Conservation (phyloP, 495 filamentous ascomycete genomes). For the Penicillium argentinense region DNA sequence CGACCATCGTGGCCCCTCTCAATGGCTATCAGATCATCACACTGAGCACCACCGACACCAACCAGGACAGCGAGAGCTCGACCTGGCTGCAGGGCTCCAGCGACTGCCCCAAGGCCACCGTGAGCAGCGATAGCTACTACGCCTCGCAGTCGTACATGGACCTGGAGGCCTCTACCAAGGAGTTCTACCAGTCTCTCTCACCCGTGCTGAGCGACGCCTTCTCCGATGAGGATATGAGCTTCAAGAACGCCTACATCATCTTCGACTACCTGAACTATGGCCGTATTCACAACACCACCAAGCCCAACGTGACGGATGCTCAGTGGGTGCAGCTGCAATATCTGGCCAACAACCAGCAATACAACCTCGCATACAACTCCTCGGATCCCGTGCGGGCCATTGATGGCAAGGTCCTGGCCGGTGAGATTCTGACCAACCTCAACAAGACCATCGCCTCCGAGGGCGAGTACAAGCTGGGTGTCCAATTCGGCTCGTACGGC, state of each 20-base stretch:
- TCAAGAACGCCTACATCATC: conserved; percentile 71
- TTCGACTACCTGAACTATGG: conserved; percentile 58
- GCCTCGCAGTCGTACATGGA: conserved; percentile 56
- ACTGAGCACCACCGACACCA: conserved; percentile 38
- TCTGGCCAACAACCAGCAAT: conserved; percentile 53
- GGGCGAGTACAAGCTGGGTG: conserved; percentile 34
- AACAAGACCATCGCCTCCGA: conserved; percentile 41
- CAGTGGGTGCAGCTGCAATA: conserved; percentile 39
- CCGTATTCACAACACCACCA: conserved; percentile 50
- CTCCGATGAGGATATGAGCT: conserved; percentile 50
- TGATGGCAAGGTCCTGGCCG: conserved; percentile 47
- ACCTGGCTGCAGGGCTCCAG: conserved; percentile 59
- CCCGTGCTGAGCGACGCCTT: conserved; percentile 63
- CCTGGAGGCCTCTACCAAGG: conserved; percentile 52
- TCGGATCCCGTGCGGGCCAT: conserved; percentile 49
- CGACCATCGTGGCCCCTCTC: conserved; percentile 51
- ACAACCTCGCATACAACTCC: conserved; percentile 52
- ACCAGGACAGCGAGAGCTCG: conserved; percentile 52
- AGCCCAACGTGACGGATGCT: conserved; percentile 32
- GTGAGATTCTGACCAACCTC: conserved; percentile 42
- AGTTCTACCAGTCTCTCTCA: conserved; percentile 63
- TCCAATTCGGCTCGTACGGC: conserved; percentile 51
- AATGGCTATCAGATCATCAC: conserved; percentile 63
- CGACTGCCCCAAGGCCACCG: conserved; percentile 59
- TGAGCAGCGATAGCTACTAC: conserved; percentile 74